Evolutionary conservation across 2,329 filamentous ascomycete genomes (phyloP), one percentile per base, ranked within the genome.

Genomic region (Proliferodiscus dingleyae): DNA sequence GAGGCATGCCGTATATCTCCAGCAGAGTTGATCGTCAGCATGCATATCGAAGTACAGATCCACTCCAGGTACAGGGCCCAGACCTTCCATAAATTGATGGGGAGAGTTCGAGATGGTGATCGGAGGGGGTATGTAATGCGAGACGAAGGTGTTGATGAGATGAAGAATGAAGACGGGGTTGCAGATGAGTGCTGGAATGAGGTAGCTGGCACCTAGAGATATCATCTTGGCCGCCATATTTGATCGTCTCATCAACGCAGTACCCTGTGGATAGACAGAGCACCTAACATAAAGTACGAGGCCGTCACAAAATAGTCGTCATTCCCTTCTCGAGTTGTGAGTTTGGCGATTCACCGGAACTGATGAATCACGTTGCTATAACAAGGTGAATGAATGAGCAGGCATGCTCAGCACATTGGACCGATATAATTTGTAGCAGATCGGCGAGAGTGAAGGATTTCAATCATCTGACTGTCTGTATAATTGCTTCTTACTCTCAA

Each of bases 111-210:
- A 64, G 3, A 46, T 41, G 2, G 59, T 55, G 18, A 52, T 44
- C 28, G 60, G 53, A 3, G 64, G 58, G 38, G 65, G 64, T 26
- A 59, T 45, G 15, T 61, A 40, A 41, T 64, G 59, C 10, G 64
- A 67, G 22, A 66, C 49, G 38, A 67, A 57, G 30, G 65, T 66
- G 41, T 69, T 68, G 38, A 68, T 58, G 37, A 64, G 54, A 43
- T 68, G 65, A 23, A 69, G 60, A 42, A 68, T 52, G 44, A 69
- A 57, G 30, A 66, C 57, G 3, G 66, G 66, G 46, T 69, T 69
- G 49, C 67, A 62, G 22, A 68, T 50, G 47, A 69, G 60, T 24
- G 63, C 64, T 18, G 64, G 64, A 21, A 66, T 43, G 24, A 66
- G 50, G 50, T 67, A 65, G 41, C 39, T 53, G 5, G 55, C 43